phyloP scores from a whole-genome alignment of 208 protist species.

The Polymyxa betae region DNA sequence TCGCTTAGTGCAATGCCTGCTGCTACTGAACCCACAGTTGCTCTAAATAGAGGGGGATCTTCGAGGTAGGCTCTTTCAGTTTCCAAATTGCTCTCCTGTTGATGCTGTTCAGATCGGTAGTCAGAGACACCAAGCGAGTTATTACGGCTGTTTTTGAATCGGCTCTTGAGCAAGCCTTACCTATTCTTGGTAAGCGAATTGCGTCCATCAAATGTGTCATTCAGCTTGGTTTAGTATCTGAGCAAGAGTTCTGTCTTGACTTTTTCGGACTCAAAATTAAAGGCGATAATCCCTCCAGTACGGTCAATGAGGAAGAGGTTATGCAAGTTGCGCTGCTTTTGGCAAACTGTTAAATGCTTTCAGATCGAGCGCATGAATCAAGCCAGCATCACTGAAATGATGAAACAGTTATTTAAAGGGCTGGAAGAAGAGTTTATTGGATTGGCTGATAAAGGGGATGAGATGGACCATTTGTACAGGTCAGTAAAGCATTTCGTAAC shows the following conservation, averaged over 20 bases:
- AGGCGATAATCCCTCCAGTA: background rate
- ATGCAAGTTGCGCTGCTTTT: background rate
- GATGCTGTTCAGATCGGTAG: background rate
- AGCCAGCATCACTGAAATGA: constrained; percentile 18
- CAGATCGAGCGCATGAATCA: background rate
- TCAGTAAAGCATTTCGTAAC: background rate
- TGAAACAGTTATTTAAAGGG: constrained; percentile 37
- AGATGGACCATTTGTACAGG: constrained; percentile 47
- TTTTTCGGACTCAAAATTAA: constrained; percentile 1
- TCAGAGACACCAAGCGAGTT: background rate
- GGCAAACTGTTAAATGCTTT: background rate
- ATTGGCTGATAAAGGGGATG: constrained; percentile 45
- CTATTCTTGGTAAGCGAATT: constrained; percentile 32
- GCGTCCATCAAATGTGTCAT: background rate
- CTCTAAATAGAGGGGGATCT: background rate
- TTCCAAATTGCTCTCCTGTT: background rate
- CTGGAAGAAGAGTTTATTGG: constrained; percentile 8
- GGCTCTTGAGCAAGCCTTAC: background rate
- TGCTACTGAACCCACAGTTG: background rate
- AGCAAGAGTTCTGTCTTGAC: constrained; percentile 10
- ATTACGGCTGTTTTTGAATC: background rate
- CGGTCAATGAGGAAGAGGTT: background rate
- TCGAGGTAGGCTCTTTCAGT: background rate
- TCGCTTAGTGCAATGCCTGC: background rate
- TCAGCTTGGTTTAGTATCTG: background rate